A percentile compares a stretch with the other conserved stretches of the same genome.
phyloP scores from a whole-genome alignment of 2,329 filamentous ascomycete species.

The Trichoderma afroharzianum region DNA sequence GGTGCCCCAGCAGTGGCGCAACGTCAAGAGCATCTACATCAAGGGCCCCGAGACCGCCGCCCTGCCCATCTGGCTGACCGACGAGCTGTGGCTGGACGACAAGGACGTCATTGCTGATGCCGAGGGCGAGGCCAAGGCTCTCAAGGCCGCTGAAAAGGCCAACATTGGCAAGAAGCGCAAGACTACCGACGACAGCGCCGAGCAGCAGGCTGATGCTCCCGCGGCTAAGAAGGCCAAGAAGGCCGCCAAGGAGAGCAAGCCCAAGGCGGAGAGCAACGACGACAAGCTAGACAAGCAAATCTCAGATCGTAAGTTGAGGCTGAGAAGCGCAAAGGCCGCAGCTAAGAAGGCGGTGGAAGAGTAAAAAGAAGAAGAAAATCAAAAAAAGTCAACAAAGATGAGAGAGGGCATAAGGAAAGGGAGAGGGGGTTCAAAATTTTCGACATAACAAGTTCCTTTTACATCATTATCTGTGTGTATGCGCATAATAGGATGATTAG shows the following conservation, averaged over 20 bases:
- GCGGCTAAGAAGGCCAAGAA: constrained; percentile 36
- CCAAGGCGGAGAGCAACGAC: constrained; percentile 46
- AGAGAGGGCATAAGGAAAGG: background rate
- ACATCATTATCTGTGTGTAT: constrained; percentile 15
- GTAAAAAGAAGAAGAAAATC: constrained; percentile 16
- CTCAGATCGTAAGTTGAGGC: constrained; percentile 53
- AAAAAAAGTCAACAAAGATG: background rate
- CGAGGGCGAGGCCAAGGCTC: constrained; percentile 44
- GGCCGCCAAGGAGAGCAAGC: constrained; percentile 29
- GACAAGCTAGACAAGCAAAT: constrained; percentile 56
- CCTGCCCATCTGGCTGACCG: constrained; percentile 89
- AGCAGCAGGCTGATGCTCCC: constrained; percentile 43
- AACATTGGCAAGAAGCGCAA: constrained; percentile 66
- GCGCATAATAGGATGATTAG: constrained; percentile 19
- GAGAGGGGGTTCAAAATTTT: background rate
- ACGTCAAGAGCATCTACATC: constrained; percentile 79
- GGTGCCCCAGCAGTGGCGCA: constrained; percentile 82
- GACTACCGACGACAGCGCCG: constrained; percentile 39
- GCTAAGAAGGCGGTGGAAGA: constrained; percentile 51
- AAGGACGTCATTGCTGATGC: constrained; percentile 66
- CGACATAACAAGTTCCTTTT: background rate
- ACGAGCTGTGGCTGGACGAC: constrained; percentile 84
- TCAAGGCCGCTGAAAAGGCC: constrained; percentile 43
- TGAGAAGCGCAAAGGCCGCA: constrained; percentile 57
- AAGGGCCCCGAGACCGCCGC: constrained; percentile 87